Percentiles rank a stretch among this genome's conserved stretches.
Evolutionary conservation across 352 stramenopile genomes (phyloP).

Genomic region (Halophytophthora polymorphica): DNA sequence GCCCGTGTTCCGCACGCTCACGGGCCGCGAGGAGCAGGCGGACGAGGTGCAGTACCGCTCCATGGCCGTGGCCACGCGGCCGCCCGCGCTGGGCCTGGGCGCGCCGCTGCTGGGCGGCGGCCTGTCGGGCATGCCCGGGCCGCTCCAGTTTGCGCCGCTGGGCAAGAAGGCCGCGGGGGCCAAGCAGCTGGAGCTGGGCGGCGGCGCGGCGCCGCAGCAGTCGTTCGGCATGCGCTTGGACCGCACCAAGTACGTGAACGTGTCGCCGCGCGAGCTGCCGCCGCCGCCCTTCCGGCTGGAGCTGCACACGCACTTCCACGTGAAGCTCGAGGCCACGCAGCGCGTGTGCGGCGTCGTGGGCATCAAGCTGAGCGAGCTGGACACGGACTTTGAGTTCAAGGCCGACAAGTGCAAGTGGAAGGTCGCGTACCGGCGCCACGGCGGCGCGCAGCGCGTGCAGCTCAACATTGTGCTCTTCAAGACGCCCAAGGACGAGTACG

Average conservation of each 20-base stretch:
- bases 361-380: slow-evolving; percentile 80
- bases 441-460: slow-evolving; percentile 53
- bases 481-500: slow-evolving; percentile 60
- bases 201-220: slow-evolving; percentile 21
- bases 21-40: slow-evolving; percentile 37
- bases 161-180: slow-evolving; percentile 39
- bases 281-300: slow-evolving; percentile 78
- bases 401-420: slow-evolving; percentile 88
- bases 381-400: slow-evolving; percentile 86
- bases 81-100: slow-evolving; percentile 38
- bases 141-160: slow-evolving; percentile 36
- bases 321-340: slow-evolving; percentile 74
- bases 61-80: slow-evolving; percentile 39
- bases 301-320: slow-evolving; percentile 86
- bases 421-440: slow-evolving; percentile 64
- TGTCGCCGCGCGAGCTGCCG: slow-evolving; percentile 61
- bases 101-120: slow-evolving; percentile 27
- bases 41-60: slow-evolving; percentile 56
- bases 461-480: slow-evolving; percentile 84
- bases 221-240: slow-evolving; percentile 63
- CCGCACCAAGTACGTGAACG: slow-evolving; percentile 75
- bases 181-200: too few relatives aligned
- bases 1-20: slow-evolving; percentile 44
- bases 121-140: slow-evolving; percentile 33
- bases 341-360: slow-evolving; percentile 73